Evolutionary conservation across 2,329 filamentous ascomycete genomes (phyloP).

Genomic region (Biscogniauxia marginata): DNA sequence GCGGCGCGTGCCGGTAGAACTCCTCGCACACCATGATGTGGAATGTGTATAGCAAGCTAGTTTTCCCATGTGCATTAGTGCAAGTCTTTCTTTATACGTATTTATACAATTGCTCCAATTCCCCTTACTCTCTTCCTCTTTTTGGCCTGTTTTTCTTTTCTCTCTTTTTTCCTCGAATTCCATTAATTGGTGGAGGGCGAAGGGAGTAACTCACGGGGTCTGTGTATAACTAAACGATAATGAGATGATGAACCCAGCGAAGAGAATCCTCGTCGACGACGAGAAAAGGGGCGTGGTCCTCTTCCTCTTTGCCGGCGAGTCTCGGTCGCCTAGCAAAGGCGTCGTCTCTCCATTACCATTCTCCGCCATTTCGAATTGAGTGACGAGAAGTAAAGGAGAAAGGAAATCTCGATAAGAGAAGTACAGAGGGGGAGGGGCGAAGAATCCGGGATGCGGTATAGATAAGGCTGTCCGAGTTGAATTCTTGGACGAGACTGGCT

Average conservation of each 20-base stretch:
- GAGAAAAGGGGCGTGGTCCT: conserved; percentile 15
- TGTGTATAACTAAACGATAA: conserved; percentile 25
- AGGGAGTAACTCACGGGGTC: conserved; percentile 18
- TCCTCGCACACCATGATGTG: conserved; percentile 68
- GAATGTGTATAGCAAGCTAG: conserved; percentile 62
- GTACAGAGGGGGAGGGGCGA: too few species aligned
- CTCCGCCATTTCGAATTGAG: conserved; percentile 10
- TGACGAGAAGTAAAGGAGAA: too few species aligned
- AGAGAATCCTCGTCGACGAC: conserved; percentile 11
- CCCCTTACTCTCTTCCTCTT: too few species aligned
- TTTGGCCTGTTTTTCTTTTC: too few species aligned
- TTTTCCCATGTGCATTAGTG: too few species aligned
- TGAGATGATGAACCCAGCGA: conserved; percentile 22
- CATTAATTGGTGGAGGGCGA: neutral
- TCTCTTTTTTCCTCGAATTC: too few species aligned
- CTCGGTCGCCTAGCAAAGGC: conserved; percentile 19
- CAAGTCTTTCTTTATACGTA: too few species aligned
- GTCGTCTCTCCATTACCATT: conserved; percentile 22
- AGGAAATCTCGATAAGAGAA: too few species aligned
- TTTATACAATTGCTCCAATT: too few species aligned
- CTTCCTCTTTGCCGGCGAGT: conserved; percentile 6
- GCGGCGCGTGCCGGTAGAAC: conserved; percentile 59
- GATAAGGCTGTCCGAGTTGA: too few species aligned
- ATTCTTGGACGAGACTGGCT: too few species aligned
- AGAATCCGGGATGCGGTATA: too few species aligned